Evolutionary conservation across 1,284 basidiomycete genomes (phyloP), one percentile per base, ranked within the genome.

Genomic region (Meripilus lineatus): DNA sequence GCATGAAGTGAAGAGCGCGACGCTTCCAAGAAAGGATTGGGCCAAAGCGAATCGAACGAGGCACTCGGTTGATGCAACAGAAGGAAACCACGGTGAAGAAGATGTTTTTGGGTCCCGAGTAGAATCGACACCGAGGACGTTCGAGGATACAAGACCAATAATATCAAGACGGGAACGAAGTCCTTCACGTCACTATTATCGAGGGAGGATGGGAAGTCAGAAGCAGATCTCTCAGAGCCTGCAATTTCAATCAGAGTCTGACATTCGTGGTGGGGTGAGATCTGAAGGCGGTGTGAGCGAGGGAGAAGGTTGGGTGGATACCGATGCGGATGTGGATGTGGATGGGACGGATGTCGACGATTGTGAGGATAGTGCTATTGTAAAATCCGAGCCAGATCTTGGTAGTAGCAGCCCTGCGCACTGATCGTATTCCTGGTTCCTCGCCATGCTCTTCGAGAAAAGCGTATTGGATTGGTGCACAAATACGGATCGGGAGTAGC

Each of bases 1-100:
- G 48, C 85, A 88, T 52, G 82, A 85, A 56, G 75, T 86, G 48
- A 70, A 69, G 49, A 50, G 46, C 22, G 25, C 22, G 7, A 13
- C 23, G 13, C 10, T 30, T 13, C 38, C 18, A 10, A 40, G 38
- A 22, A 18, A 23, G 8, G n/a, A n/a, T n/a, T n/a, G n/a, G n/a
- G n/a, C n/a, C n/a, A n/a, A n/a, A n/a, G 20, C 10, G 20, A 24
- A 38, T 20, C 21, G 10, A 11, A 10, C 10, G 7, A 38, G n/a
- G n/a, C 10, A 30, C 28, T 15, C 28, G 28, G 28, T 30, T 10
- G 28, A 30, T 15, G n/a, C 15, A 30, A 30, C 10, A 15, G 10
- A 10, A 15, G 28, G n/a, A 15, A 30, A 30, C 15, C 8, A 35
- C 15, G 15, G 7, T 18, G 33, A 35, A 35, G 37, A 20, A 20